Evolutionary conservation across 257 asterid genomes (phyloP).

Genomic region (Capsicum chinense): DNA sequence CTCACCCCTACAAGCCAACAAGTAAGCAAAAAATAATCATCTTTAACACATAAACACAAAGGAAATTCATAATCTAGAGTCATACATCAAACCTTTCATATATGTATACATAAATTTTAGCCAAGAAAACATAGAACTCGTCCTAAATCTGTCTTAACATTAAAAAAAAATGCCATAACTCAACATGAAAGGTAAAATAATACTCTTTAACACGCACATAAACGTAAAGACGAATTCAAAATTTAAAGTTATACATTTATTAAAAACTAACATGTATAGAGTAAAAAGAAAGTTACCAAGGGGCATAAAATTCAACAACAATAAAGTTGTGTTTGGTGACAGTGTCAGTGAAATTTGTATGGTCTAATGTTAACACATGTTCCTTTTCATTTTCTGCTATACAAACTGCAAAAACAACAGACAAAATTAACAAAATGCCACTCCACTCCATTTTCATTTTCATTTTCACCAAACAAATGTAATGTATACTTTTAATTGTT

Average conservation of each 20-base stretch:
- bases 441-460: conserved; percentile 25
- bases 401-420: conserved; percentile 41
- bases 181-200: background rate
- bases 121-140: background rate
- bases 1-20: background rate
- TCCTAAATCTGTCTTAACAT: too few relatives aligned
- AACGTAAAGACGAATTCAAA: background rate
- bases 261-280: too few relatives aligned
- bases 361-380: conserved; percentile 68
- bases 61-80: background rate
- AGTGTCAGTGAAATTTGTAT: conserved; percentile 58
- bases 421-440: conserved; percentile 34
- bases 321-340: conserved; percentile 59
- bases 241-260: background rate
- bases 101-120: background rate
- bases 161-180: background rate
- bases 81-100: background rate
- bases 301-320: conserved; percentile 86
- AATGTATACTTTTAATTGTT: background rate
- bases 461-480: background rate
- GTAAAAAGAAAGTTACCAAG: conserved; percentile 50
- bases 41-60: background rate
- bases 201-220: background rate
- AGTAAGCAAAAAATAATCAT: background rate
- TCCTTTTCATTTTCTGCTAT: conserved; percentile 49